Base-by-base conservation (phyloP, 1,284 basidiomycete species). In the Ustilago xerochloae region DNA sequence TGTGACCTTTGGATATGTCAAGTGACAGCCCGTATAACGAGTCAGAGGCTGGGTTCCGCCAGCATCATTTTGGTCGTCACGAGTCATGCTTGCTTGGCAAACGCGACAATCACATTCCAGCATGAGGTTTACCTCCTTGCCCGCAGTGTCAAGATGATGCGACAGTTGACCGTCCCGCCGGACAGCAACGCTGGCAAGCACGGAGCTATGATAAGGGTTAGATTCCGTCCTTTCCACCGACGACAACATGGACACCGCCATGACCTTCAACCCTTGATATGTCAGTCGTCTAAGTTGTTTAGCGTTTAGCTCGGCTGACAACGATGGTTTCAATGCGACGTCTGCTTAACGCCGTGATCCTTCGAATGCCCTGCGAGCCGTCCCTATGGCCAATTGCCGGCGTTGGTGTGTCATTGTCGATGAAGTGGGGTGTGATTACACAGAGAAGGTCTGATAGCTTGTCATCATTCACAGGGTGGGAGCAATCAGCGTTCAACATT, bases 201-300 rank as follows among this genome's bases (percentile, higher is more conserved):
- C 28, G 49, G 39, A 22, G 20, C n/a, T 20, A 45, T 47, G 54
- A 47, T 36, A 48, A 36, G 41, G 36, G 46, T 57, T 48, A 22
- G 18, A 24, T 48, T 48, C 48, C 48, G 48, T 59, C 22, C 39
- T 26, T 45, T 51, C 30, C 56, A 36, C 56, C 56, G 56, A 59
- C n/a, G n/a, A 10, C n/a, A 10, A 24, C 7, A 15, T n/a, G n/a
- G n/a, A n/a, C n/a, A n/a, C n/a, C n/a, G n/a, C n/a, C n/a, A n/a
- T n/a, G n/a, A n/a, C n/a, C n/a, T n/a, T n/a, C n/a, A n/a, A n/a
- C n/a, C n/a, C n/a, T n/a, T n/a, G n/a, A n/a, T n/a, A n/a, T n/a
- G n/a, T n/a, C n/a, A n/a, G n/a, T n/a, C n/a, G n/a, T n/a, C n/a
- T n/a, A n/a, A n/a, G n/a, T n/a, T n/a, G n/a, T n/a, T n/a, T n/a